Percentiles rank a stretch among this genome's conserved stretches.
These are phyloP conservation scores for Gymnopilus junonius DNA, from an alignment of 768 basidiomycete species.

Conservation along the genomic window DNA sequence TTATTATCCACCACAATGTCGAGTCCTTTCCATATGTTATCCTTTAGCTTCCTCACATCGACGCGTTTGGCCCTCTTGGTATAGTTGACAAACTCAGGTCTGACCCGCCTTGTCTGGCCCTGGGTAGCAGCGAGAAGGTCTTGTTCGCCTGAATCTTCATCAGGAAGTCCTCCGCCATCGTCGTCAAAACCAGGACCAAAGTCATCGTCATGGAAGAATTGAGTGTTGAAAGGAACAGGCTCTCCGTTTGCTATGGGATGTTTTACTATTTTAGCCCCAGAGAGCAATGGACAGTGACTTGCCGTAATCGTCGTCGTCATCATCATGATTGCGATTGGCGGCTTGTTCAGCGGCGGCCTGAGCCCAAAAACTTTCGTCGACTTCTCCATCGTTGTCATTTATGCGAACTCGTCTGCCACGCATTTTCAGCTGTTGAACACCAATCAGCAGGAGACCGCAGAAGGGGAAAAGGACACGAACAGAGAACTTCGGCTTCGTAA, in stretches of 20 bases:
- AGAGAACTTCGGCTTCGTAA: conserved; percentile 94
- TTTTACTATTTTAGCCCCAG: not conserved
- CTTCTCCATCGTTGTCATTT: conserved; percentile 79
- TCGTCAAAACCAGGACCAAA: conserved; percentile 79
- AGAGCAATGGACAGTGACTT: conserved; percentile 24
- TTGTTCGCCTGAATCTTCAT: conserved; percentile 74
- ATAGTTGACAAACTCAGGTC: conserved; percentile 91
- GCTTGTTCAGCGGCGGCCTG: conserved; percentile 88
- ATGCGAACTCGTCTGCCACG: conserved; percentile 67
- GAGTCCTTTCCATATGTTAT: conserved; percentile 95
- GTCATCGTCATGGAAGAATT: conserved; percentile 96
- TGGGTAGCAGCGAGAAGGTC: conserved; percentile 88
- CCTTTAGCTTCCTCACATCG: conserved; percentile 95
- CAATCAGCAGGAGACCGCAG: conserved; percentile 5
- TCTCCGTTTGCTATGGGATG: conserved; percentile 43
- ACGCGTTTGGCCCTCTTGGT: conserved; percentile 96
- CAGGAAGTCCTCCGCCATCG: conserved; percentile 41
- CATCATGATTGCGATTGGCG: conserved; percentile 48
- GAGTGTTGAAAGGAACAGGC: conserved; percentile 87
- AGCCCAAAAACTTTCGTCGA: conserved; percentile 98
- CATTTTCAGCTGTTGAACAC: conserved; percentile 75
- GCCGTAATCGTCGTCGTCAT: conserved; percentile 73
- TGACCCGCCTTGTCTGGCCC: conserved; percentile 72
- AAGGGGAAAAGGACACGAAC: conserved; percentile 48
- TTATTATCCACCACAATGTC: conserved; percentile 67